A percentile compares a stretch with the other conserved stretches of the same genome.
Evolutionary conservation across 768 basidiomycete genomes (phyloP).

Genomic region (Panus rudis): DNA sequence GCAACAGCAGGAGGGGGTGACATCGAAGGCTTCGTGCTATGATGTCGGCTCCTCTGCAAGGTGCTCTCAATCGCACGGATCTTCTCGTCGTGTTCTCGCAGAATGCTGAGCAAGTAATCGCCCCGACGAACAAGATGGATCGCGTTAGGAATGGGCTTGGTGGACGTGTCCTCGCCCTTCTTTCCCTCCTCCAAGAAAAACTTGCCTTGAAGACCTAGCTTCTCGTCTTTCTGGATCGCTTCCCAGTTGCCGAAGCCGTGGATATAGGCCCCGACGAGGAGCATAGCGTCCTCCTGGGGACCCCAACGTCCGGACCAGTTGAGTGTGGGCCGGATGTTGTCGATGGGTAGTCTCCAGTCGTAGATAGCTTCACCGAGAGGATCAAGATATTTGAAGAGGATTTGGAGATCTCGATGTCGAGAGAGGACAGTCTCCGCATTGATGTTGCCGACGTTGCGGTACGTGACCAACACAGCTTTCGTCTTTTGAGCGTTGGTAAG

Average conservation of each 20-base stretch:
- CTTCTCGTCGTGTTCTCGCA: constrained; percentile 88
- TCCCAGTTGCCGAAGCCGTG: constrained; percentile 99
- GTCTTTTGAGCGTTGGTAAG: constrained; percentile 91
- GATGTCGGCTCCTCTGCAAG: constrained; percentile 60
- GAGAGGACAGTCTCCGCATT: constrained; percentile 97
- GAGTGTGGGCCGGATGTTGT: constrained; percentile 87
- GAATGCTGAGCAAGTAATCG: constrained; percentile 81
- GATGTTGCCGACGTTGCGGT: constrained; percentile 84
- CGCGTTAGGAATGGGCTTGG: constrained; percentile 89
- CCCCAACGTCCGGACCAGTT: constrained; percentile 98
- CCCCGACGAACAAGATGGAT: constrained; percentile 97
- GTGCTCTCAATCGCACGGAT: constrained; percentile 82
- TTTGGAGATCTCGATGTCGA: constrained; percentile 80
- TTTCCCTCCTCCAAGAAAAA: constrained; percentile 99
- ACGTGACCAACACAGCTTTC: constrained; percentile 92
- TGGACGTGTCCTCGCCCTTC: constrained; percentile 81
- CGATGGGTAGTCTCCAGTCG: constrained; percentile 84
- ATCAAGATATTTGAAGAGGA: constrained; percentile 74
- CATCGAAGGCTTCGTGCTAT: constrained; percentile 57
- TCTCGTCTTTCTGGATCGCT: constrained; percentile 81
- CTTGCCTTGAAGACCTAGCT: constrained; percentile 79
- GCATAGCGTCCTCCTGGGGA: constrained; percentile 86
- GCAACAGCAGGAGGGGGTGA: constrained; percentile 73
- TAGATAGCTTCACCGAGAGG: constrained; percentile 65
- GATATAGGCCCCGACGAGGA: constrained; percentile 86